Evolutionary conservation across 768 basidiomycete genomes (phyloP), one percentile per base, ranked within the genome.

Genomic region (Xerocomellus intermedius): DNA sequence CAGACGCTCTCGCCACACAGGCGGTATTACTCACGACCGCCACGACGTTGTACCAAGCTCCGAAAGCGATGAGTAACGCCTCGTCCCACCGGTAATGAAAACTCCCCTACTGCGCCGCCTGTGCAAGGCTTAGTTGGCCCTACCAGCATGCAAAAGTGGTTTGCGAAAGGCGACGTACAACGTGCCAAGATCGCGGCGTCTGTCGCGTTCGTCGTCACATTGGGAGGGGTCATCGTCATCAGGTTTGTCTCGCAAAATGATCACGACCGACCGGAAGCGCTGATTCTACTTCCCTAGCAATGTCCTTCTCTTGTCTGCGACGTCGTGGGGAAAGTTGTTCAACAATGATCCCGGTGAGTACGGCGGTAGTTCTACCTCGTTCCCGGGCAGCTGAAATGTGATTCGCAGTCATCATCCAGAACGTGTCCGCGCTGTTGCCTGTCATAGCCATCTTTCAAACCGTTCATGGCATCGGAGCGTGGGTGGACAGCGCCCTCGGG

Each of bases 291-390:
- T 41, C 24, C 4, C 17, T 56, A 81, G 81, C 48, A 59, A 68
- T 1, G 60, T 78, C 54, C 77, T 81, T 54, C 58, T 80, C 50
- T 64, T 73, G 26, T 82, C 75, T 66, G 68, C 79, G 12, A 59
- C 75, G 37, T 69, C 73, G 7, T 86, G 82, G 82, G 86, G 77
- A 10, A 70, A 75, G 50, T 59, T 88, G 17, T 87, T 87, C 74
- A 86, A 85, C 60, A 74, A 75, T 42, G 84, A 86, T 63, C 71
- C 73, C 2, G 55, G 71, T 74, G 55, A 46, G 72, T 67, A 24
- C 39, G 42, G 3, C 14, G 17, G 38, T 3, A 0, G 21, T 16
- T 24, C 38, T n/a, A 14, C 26, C 16, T 30, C 32, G 8, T 12
- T 32, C 19, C 28, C 3, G 9, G 22, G 22, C n/a, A n/a, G 38